Base-by-base conservation (phyloP, 768 basidiomycete genomes). In the Roridomyces roridus region DNA sequence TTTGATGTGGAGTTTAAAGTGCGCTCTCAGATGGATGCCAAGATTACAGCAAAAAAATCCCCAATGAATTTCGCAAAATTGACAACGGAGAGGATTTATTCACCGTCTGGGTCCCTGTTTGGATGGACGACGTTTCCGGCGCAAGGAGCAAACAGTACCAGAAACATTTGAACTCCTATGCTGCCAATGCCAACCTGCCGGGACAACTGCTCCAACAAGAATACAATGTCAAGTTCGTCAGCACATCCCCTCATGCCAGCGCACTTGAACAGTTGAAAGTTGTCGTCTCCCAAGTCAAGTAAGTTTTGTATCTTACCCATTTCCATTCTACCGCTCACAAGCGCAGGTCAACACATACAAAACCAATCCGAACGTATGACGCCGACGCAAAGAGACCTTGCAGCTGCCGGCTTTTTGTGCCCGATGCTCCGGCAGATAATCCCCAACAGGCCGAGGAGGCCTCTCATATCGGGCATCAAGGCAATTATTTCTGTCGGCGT, bases 101-200 rank as follows among this genome's bases (percentile, higher is more conserved):
- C 43, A 36, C 41, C 12, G 48, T 41, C n/a, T 39, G 37, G 25
- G 46, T 59, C 6, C 51, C 54, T 28, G 54, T 37, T 36, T 60
- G 55, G 39, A 29, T 40, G 5, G 71, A 73, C 46, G 69, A 73
- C 57, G 68, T 70, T 8, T 73, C 69, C 17, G 70, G 70, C 2
- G 70, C 71, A 31, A n/a, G 57, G 5, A 66, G 60, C 7, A 73
- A 73, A 50, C 51, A 55, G 23, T 73, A 62, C 59, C 72, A 73
- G 46, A 66, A 69, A 24, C 72, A 73, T 29, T 57, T 29, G 11
- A 71, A 67, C 34, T 49, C 65, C 1, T 70, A 69, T 44, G 54
- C 67, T 44, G 52, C 65, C 0, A 60, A 70, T 40, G 29, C 57
- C 4, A 63, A 52, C 39, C 60, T 72, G 1, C 69, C 65, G 4